Percentiles rank a stretch among this genome's conserved stretches.
phyloP scores from a whole-genome alignment of 345 rosid species.

The Chamaenerion angustifolium region DNA sequence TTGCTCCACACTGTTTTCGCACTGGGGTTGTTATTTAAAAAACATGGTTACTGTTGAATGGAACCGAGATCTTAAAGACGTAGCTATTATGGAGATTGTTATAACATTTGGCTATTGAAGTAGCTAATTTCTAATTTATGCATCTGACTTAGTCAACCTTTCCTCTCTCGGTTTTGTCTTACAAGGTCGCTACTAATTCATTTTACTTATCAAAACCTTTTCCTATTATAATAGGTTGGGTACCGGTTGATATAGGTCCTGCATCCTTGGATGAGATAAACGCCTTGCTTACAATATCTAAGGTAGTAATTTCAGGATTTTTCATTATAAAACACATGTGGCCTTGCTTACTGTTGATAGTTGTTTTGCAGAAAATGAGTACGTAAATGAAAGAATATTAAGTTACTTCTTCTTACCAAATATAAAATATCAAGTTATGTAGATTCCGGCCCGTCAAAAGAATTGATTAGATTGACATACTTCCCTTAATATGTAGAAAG shows the following conservation, averaged over 20 bases:
- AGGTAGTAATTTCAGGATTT: constrained; percentile 24
- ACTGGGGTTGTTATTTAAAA: no score
- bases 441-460: background rate
- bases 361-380: no score
- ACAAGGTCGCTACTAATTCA: background rate
- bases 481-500: constrained; percentile 25
- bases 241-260: constrained; percentile 56
- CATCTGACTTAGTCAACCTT: background rate
- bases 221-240: constrained; percentile 37
- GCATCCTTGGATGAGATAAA: constrained; percentile 32
- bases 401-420: no score
- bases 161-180: background rate
- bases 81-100: no score
- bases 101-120: no score
- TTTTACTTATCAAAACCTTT: background rate
- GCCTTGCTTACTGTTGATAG: background rate
- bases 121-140: background rate
- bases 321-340: background rate
- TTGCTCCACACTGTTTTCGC: no score
- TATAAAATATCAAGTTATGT: no score
- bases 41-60: no score
- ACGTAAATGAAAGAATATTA: no score
- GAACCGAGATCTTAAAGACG: no score
- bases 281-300: constrained; percentile 28
- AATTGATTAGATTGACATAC: constrained; percentile 3